Percentiles rank a stretch among this genome's conserved stretches.
phyloP scores from a whole-genome alignment of 495 filamentous ascomycete species.

The Echria macrotheca region DNA sequence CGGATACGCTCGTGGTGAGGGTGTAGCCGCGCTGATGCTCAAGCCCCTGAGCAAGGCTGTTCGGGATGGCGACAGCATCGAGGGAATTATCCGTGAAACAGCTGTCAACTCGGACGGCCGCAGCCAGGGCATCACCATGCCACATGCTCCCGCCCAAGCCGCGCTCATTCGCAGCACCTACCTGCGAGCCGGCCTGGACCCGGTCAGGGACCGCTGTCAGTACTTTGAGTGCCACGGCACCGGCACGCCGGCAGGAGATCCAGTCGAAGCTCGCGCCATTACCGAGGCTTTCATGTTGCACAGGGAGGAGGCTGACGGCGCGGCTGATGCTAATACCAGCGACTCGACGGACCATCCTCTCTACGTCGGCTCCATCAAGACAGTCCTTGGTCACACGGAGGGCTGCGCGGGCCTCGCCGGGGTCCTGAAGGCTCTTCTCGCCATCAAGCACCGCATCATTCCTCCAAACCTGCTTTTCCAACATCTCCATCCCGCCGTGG shows the following conservation, averaged over 20 bases:
- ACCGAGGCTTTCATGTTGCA: constrained; percentile 28
- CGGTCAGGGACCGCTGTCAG: constrained; percentile 19
- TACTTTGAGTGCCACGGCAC: constrained; percentile 45
- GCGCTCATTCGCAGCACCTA: constrained; percentile 46
- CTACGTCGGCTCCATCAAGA: constrained; percentile 50
- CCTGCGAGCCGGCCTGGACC: constrained; percentile 35
- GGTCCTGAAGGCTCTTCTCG: constrained; percentile 44
- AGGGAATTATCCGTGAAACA: constrained; percentile 53
- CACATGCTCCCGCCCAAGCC: constrained; percentile 45
- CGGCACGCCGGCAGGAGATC: constrained; percentile 14
- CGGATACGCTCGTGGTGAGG: constrained; percentile 61
- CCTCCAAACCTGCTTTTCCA: constrained; percentile 41
- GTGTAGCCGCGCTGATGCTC: constrained; percentile 44
- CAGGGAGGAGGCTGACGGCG: constrained; percentile 8
- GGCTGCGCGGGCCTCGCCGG: constrained; percentile 46
- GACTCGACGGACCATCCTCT: constrained; percentile 24
- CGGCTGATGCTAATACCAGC: constrained; percentile 8
- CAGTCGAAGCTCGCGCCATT: constrained; percentile 36
- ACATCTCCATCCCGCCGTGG: constrained; percentile 40
- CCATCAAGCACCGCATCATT: constrained; percentile 46
- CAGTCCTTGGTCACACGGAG: constrained; percentile 52
- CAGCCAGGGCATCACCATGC: constrained; percentile 46
- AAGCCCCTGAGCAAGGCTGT: constrained; percentile 50
- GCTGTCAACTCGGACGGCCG: constrained; percentile 51
- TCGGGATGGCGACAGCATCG: constrained; percentile 46